phyloP scores from a whole-genome alignment of 495 filamentous ascomycete species.

The Penicillium cosmopolitanum region DNA sequence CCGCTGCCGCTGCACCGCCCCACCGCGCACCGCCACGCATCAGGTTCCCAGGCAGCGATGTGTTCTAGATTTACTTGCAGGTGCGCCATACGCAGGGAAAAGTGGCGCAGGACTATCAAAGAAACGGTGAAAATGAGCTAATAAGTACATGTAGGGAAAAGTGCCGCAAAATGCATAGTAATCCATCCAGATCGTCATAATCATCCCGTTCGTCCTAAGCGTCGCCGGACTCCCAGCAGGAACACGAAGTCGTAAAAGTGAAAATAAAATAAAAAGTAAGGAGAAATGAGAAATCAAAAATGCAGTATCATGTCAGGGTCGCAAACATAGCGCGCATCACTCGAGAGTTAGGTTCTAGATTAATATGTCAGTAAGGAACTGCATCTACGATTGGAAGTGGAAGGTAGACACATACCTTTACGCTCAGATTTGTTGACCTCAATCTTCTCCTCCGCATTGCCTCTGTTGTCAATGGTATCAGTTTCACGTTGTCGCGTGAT shows the following conservation, averaged over 20 bases:
- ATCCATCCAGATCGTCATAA: constrained; percentile 16
- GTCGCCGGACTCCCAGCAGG: constrained; percentile 2
- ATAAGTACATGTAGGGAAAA: constrained; percentile 11
- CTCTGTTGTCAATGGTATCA: constrained; percentile 45
- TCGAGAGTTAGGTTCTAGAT: constrained; percentile 60
- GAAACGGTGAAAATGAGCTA: constrained; percentile 9
- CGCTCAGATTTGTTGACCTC: constrained; percentile 75
- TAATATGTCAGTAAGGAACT: constrained; percentile 45
- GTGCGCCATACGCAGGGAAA: not conserved
- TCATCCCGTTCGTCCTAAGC: constrained; percentile 11
- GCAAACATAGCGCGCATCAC: constrained; percentile 75
- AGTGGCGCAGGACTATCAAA: not conserved
- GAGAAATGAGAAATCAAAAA: not conserved
- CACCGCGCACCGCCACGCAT: constrained; percentile 37
- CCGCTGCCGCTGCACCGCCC: constrained; percentile 33
- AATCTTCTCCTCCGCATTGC: constrained; percentile 55
- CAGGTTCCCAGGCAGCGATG: constrained; percentile 5
- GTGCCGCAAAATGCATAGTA: constrained; percentile 6
- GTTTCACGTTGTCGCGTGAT: constrained; percentile 53
- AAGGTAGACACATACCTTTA: constrained; percentile 68
- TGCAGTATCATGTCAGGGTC: constrained; percentile 63
- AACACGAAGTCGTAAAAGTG: not conserved
- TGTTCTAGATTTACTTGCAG: not conserved
- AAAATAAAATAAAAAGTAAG: not conserved
- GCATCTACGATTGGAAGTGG: constrained; percentile 33